Conservation (phyloP, 1,139 yeast species). For the Ogataea hybrid region DNA sequence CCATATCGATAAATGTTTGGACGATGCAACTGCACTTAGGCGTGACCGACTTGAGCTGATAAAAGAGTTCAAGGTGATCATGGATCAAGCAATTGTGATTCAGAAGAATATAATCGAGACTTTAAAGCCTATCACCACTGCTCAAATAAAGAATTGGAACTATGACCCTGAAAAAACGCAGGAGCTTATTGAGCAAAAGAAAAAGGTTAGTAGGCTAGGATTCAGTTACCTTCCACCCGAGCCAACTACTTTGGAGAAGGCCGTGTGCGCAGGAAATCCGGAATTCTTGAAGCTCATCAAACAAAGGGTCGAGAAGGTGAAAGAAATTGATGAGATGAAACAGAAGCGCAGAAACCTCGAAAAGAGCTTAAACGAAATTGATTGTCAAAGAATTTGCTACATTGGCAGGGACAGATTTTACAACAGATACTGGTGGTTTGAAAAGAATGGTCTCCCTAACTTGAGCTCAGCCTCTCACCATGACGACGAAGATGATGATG, state of each 20-base stretch:
- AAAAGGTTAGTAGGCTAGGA: slow-evolving; percentile 33
- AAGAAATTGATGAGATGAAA: slow-evolving; percentile 44
- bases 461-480: slow-evolving; percentile 45
- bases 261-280: slow-evolving; percentile 44
- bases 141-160: slow-evolving; percentile 22
- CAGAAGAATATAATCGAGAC: slow-evolving; percentile 41
- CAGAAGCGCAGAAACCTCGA: slow-evolving; percentile 52
- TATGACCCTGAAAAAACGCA: slow-evolving; percentile 25
- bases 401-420: slow-evolving; percentile 82
- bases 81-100: slow-evolving; percentile 50
- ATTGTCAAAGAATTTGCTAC: slow-evolving; percentile 72
- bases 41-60: slow-evolving; percentile 67
- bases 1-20: slow-evolving; percentile 68
- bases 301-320: slow-evolving; percentile 40
- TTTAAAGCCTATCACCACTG: slow-evolving; percentile 28
- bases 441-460: slow-evolving; percentile 75
- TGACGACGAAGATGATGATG: slow-evolving; percentile 39
- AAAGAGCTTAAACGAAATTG: slow-evolving; percentile 58
- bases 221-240: slow-evolving; percentile 37
- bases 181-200: slow-evolving; percentile 18
- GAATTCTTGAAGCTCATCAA: slow-evolving; percentile 48
- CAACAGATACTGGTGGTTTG: slow-evolving; percentile 97
- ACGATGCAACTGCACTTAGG: slow-evolving; percentile 59
- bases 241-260: slow-evolving; percentile 49
- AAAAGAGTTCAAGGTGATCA: slow-evolving; percentile 52